phyloP scores from a whole-genome alignment of 345 rosid genomes.

The Lepidium aucheri region DNA sequence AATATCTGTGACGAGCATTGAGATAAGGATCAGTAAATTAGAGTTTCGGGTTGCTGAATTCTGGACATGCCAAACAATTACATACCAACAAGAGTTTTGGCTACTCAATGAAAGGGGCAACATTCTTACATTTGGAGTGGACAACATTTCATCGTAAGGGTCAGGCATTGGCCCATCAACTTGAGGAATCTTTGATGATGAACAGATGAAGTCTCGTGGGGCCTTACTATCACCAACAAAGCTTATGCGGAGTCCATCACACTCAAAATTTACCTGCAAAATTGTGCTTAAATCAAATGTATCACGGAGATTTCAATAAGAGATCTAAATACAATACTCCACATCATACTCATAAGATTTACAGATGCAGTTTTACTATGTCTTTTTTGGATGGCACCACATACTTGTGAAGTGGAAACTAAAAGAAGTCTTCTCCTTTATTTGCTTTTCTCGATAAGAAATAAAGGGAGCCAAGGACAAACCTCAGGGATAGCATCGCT shows the following conservation, averaged over 20 bases:
- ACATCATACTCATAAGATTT: background rate
- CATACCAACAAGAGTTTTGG: background rate
- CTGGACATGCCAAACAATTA: background rate
- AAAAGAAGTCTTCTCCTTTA: background rate
- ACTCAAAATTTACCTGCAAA: constrained; percentile 18
- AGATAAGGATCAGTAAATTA: background rate
- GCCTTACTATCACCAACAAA: background rate
- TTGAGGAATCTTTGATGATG: constrained; percentile 63
- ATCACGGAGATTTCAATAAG: background rate
- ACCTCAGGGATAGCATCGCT: constrained; percentile 44
- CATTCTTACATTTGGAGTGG: constrained; percentile 85
- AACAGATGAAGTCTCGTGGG: constrained; percentile 11
- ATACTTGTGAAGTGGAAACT: background rate
- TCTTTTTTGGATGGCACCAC: background rate
- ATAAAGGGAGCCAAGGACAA: background rate
- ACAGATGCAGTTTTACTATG: background rate
- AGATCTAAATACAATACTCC: background rate
- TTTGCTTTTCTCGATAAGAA: background rate
- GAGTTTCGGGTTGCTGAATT: background rate
- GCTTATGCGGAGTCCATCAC: background rate
- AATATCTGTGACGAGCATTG: background rate
- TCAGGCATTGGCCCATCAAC: constrained; percentile 93
- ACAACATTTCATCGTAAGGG: constrained; percentile 80
- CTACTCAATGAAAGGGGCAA: constrained; percentile 6
- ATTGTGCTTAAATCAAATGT: background rate